Conservation (phyloP, 257 asterid genomes). For the Anisodus acutangulus region DNA sequence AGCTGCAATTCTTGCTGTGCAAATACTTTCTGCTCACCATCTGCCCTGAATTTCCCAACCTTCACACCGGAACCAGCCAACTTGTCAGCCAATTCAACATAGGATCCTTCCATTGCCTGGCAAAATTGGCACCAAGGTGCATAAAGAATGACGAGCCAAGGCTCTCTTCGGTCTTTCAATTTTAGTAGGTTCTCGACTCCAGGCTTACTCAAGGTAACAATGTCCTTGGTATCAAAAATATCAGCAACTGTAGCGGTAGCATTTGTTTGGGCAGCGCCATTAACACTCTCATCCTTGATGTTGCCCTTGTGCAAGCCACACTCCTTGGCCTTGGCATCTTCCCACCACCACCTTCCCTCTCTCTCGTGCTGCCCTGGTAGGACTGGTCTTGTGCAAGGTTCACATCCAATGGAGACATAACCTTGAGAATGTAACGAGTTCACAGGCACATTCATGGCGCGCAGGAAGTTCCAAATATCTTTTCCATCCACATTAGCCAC, state of each 20-base stretch:
- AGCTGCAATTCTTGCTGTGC: constrained; percentile 68
- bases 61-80: constrained; percentile 68
- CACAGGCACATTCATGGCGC: constrained; percentile 77
- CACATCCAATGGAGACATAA: constrained; percentile 81
- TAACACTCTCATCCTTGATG: constrained; percentile 57
- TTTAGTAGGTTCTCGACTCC: constrained; percentile 77
- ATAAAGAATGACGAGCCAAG: constrained; percentile 79
- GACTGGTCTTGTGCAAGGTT: constrained; percentile 86
- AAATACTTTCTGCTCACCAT: constrained; percentile 78
- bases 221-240: constrained; percentile 48
- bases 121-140: constrained; percentile 95
- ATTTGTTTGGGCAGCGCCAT: constrained; percentile 45
- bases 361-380: constrained; percentile 92
- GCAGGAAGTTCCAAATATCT: constrained; percentile 72
- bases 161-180: constrained; percentile 66
- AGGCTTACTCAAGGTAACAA: constrained; percentile 65
- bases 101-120: constrained; percentile 87
- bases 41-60: constrained; percentile 83
- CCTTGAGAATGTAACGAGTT: constrained; percentile 77
- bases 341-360: constrained; percentile 99
- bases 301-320: constrained; percentile 92
- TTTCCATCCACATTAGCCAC: constrained; percentile 70
- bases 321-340: constrained; percentile 91
- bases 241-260: constrained; percentile 49
- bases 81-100: constrained; percentile 65